Evolutionary conservation across 495 filamentous ascomycete species (phyloP), one percentile per base, ranked within the genome.

Genomic region (Aspergillus panamensis): DNA sequence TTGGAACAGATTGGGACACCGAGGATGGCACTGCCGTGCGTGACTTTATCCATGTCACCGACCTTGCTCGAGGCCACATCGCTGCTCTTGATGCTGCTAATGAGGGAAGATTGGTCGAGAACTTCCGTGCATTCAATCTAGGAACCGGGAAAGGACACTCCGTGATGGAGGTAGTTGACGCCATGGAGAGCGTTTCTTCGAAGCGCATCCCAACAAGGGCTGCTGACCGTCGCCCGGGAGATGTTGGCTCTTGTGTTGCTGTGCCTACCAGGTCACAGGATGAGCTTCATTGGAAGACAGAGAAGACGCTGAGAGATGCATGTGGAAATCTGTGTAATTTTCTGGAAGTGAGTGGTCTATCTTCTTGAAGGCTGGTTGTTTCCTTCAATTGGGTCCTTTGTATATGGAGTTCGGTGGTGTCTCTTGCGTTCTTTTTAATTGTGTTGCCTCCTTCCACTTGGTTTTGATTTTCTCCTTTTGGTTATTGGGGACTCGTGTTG

Each of bases 221-320:
- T 19, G 89, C 94, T 13, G 88, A 84, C 30, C 83, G 82, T 31
- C 83, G 90, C 49, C 76, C 93, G 10, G 84, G 88, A 13, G 94
- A 95, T 68, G 81, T 96, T 76, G 65, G 92, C 82, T 55, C 90
- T 86, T 77, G 92, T 87, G 61, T 77, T 87, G 67, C 92, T 40
- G 88, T 93, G 68, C 90, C 89, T 30, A 82, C 82, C n/a, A 82
- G 87, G 39, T 91, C 92, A 10, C 91, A 91, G 61, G 69, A 85
- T 63, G 92, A 96, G 79, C 82, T 96, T n/a, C 74, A 83, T 16
- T 96, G 92, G 92, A 91, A 90, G 77, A 92, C 92, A 8, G 80
- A 92, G 69, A 82, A 87, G 54, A 87, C 87, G 3, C 76, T 96
- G 63, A 88, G 90, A 69, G 82, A 93, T 69, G 89, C 90, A 3